phyloP scores from a whole-genome alignment of 2,329 filamentous ascomycete genomes.

The Fusarium sp. region DNA sequence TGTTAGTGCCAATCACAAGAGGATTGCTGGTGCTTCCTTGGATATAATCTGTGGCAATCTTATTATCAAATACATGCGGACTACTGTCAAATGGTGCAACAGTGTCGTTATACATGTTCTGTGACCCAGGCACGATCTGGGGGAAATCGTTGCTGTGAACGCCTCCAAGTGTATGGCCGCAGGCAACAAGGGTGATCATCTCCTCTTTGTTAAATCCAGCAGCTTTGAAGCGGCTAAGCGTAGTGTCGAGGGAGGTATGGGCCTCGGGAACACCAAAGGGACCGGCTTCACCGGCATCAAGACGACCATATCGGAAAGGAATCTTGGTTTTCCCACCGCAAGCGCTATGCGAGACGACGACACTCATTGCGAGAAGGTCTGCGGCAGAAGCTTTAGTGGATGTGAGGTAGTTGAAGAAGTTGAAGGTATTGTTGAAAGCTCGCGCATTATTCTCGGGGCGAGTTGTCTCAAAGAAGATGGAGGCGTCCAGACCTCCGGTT shows the following conservation, averaged over 20 bases:
- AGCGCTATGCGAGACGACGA: conserved; percentile 58
- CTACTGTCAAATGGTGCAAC: conserved; percentile 54
- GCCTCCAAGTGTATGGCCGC: conserved; percentile 56
- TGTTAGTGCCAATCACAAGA: conserved; percentile 57
- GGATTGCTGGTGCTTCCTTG: conserved; percentile 58
- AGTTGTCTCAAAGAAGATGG: conserved; percentile 44
- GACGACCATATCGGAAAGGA: conserved; percentile 50
- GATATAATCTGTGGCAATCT: conserved; percentile 61
- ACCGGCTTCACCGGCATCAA: conserved; percentile 51
- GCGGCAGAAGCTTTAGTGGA: conserved; percentile 37
- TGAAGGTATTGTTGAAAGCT: conserved; percentile 47
- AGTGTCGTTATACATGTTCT: conserved; percentile 43
- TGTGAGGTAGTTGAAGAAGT: conserved; percentile 53
- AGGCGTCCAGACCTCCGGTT: conserved; percentile 43
- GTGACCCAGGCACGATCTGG: conserved; percentile 52
- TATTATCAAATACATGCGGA: conserved; percentile 60
- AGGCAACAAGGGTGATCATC: conserved; percentile 56
- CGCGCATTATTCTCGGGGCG: conserved; percentile 40
- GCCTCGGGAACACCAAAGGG: conserved; percentile 52
- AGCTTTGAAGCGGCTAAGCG: conserved; percentile 47
- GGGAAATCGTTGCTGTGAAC: conserved; percentile 61
- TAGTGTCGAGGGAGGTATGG: conserved; percentile 45
- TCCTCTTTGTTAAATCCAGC: conserved; percentile 51
- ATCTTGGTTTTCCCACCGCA: conserved; percentile 53
- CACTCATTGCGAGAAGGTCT: conserved; percentile 53